A percentile compares a stretch with the other conserved stretches of the same genome.
Conservation (phyloP, 2,329 filamentous ascomycete genomes). For the Cercospora sp. region DNA sequence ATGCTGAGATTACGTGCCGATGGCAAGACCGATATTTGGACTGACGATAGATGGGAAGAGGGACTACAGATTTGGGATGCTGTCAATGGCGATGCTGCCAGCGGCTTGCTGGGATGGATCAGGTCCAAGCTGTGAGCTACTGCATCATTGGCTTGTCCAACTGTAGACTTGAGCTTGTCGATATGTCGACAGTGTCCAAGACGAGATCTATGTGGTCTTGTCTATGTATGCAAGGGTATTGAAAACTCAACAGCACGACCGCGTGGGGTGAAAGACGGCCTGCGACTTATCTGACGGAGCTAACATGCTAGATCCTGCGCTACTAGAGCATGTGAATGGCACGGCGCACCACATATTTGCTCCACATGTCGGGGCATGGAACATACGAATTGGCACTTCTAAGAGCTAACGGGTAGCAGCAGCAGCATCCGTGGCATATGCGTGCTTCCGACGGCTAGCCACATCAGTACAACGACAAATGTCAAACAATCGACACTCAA, state of each 20-base stretch:
- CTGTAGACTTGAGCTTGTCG: not conserved
- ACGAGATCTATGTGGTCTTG: not conserved
- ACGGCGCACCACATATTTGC: not conserved
- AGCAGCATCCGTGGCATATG: not conserved
- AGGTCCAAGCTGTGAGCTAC: slow-evolving; percentile 29
- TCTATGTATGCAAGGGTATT: not conserved
- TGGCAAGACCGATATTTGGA: slow-evolving; percentile 49
- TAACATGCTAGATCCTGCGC: not conserved
- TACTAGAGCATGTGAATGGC: not conserved
- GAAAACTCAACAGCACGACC: not conserved
- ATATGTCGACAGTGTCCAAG: not conserved
- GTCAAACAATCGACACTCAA: not conserved
- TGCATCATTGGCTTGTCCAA: not conserved
- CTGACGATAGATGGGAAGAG: slow-evolving; percentile 50
- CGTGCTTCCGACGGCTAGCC: not conserved
- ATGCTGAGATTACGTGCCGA: slow-evolving; percentile 49
- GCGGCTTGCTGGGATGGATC: slow-evolving; percentile 29
- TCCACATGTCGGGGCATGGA: not conserved
- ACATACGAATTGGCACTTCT: not conserved
- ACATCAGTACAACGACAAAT: not conserved
- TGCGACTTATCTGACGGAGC: not conserved
- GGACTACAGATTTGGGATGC: slow-evolving; percentile 52
- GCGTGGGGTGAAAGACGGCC: not conserved
- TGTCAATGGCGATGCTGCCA: slow-evolving; percentile 33
- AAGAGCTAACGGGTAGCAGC: not conserved